phyloP scores from a whole-genome alignment of 2,329 filamentous ascomycete genomes.

The Sarocladium kiliense region DNA sequence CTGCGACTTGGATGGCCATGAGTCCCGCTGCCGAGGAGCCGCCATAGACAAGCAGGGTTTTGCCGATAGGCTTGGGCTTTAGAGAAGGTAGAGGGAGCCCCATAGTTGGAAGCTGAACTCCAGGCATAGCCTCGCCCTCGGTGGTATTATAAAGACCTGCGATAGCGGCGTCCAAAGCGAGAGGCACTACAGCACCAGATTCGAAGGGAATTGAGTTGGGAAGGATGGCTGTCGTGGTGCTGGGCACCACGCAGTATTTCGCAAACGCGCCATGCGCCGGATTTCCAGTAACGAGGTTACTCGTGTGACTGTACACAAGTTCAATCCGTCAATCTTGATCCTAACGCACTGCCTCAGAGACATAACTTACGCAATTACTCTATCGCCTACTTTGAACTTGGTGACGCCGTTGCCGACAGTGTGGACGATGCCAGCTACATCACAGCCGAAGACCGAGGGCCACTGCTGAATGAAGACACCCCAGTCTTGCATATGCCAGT shows the following conservation, averaged over 20 bases:
- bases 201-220: constrained; percentile 19
- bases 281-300: constrained; percentile 20
- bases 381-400: constrained; percentile 22
- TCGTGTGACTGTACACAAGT: constrained; percentile 13
- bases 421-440: constrained; percentile 25
- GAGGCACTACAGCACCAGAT: constrained; percentile 15
- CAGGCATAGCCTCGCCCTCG: too few relatives aligned
- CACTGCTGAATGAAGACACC: constrained; percentile 29
- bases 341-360: background rate
- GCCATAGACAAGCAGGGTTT: too few relatives aligned
- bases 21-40: too few relatives aligned
- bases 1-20: too few relatives aligned
- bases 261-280: constrained; percentile 22
- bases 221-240: constrained; percentile 20
- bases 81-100: constrained; percentile 17
- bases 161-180: constrained; percentile 21
- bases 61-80: constrained; percentile 11
- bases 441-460: constrained; percentile 23
- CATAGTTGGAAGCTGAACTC: constrained; percentile 21
- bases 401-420: constrained; percentile 18
- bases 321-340: too few relatives aligned
- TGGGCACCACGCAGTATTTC: constrained; percentile 16
- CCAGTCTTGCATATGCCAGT: constrained; percentile 21
- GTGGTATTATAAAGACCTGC: too few relatives aligned
- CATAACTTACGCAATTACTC: constrained; percentile 15